phyloP scores from a whole-genome alignment of 2,329 filamentous ascomycete species.

The Exophiala xenobiotica region DNA sequence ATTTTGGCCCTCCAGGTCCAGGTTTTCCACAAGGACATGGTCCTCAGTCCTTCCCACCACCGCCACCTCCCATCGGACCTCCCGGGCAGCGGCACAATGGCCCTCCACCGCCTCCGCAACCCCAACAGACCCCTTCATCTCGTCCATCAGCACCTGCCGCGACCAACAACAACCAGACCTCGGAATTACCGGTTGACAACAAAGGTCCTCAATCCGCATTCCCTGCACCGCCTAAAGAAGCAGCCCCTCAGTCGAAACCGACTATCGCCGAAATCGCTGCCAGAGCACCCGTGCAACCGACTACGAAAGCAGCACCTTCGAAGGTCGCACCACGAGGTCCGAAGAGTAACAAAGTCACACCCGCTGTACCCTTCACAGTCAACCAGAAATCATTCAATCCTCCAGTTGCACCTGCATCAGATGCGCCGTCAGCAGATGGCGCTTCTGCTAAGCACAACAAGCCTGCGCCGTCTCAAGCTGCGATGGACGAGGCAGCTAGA shows the following conservation, averaged over 20 bases:
- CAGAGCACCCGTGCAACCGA: slow-evolving; percentile 20
- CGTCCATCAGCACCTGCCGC: slow-evolving; percentile 30
- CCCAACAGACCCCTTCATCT: slow-evolving; percentile 30
- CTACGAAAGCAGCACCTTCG: slow-evolving; percentile 25
- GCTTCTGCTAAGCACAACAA: slow-evolving; percentile 30
- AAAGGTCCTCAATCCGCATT: slow-evolving; percentile 40
- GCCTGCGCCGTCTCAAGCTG: slow-evolving; percentile 31
- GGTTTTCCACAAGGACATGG: slow-evolving; percentile 70
- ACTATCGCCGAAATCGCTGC: slow-evolving; percentile 29
- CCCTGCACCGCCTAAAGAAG: slow-evolving; percentile 30
- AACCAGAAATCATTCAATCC: slow-evolving; percentile 41
- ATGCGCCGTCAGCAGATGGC: slow-evolving; percentile 34
- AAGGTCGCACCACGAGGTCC: slow-evolving; percentile 33
- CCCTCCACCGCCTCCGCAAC: slow-evolving; percentile 34
- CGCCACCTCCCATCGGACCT: slow-evolving; percentile 56
- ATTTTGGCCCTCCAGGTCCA: slow-evolving; percentile 62
- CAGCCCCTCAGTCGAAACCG: slow-evolving; percentile 29
- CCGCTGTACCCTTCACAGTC: slow-evolving; percentile 44
- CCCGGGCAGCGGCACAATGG: slow-evolving; percentile 46
- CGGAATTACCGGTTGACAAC: slow-evolving; percentile 45
- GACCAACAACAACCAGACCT: slow-evolving; percentile 40
- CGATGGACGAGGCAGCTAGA: slow-evolving; percentile 48
- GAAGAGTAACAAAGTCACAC: slow-evolving; percentile 44
- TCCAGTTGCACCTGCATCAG: slow-evolving; percentile 33
- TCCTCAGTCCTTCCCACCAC: slow-evolving; percentile 53